These are phyloP conservation scores for Nakaseomyces uthaithaninus DNA, from an alignment of 1,139 yeast species.

Conservation along the genomic window DNA sequence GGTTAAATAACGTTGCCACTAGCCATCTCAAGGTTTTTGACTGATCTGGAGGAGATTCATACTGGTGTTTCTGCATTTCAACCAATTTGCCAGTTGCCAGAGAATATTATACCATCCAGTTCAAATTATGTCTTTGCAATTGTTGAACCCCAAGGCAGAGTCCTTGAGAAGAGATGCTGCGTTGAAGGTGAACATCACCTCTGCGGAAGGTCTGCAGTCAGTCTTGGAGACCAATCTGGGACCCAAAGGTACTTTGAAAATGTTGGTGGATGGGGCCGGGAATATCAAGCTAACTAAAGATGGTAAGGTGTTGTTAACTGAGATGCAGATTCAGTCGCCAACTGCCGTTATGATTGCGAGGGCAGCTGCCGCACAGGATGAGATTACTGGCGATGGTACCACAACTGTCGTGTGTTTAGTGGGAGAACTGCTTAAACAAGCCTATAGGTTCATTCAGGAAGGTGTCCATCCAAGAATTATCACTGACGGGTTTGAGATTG, in stretches of 20 bases:
- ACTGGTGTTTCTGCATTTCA: too few relatives aligned
- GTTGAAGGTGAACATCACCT: conserved; percentile 84
- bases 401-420: conserved; percentile 94
- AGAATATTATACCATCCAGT: too few relatives aligned
- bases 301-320: conserved; percentile 86
- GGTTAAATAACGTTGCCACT: too few relatives aligned
- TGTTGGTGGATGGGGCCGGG: conserved; percentile 96
- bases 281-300: conserved; percentile 92
- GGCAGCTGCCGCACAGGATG: conserved; percentile 98
- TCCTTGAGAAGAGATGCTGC: conserved; percentile 92
- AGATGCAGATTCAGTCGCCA: conserved; percentile 99
- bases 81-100: not conserved
- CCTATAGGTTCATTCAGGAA: conserved; percentile 83
- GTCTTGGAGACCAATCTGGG: conserved; percentile 89
- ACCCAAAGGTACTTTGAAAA: conserved; percentile 88
- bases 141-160: conserved; percentile 95
- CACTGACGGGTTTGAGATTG: conserved; percentile 91
- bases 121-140: conserved; percentile 47
- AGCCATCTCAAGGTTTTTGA: too few relatives aligned
- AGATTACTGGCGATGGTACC: conserved; percentile 98
- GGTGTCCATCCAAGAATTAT: conserved; percentile 94
- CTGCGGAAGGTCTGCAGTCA: conserved; percentile 94
- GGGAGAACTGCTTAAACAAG: conserved; percentile 91
- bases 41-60: too few relatives aligned
- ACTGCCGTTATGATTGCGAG: conserved; percentile 98